A percentile compares a stretch with the other conserved stretches of the same genome.
Evolutionary conservation across 129 eudicot species (phyloP).

Genomic region (Helianthus tuberosus): DNA sequence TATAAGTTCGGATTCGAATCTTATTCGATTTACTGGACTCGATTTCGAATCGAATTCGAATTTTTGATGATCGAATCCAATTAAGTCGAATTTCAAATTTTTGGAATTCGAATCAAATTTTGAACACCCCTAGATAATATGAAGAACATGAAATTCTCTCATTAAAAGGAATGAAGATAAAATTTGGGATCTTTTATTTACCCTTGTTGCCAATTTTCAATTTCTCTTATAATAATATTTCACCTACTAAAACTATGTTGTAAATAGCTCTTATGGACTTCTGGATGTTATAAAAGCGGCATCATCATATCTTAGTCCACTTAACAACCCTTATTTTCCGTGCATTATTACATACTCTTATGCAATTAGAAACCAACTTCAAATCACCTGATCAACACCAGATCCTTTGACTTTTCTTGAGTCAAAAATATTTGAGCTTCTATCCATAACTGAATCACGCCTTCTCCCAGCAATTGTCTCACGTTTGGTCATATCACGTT

Average conservation of each 20-base stretch:
- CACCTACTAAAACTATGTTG: conserved; percentile 1
- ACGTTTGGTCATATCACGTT: conserved; percentile 79
- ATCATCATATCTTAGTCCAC: not conserved
- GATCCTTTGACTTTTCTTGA: conserved; percentile 55
- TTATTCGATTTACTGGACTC: too few species aligned
- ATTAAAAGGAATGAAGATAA: not conserved
- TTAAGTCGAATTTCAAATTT: too few species aligned
- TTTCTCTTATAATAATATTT: not conserved
- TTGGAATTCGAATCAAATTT: too few species aligned
- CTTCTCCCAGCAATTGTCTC: conserved; percentile 73
- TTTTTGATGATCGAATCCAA: too few species aligned
- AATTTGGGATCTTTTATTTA: not conserved
- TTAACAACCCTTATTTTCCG: not conserved
- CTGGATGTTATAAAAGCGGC: not conserved
- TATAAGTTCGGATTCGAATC: too few species aligned
- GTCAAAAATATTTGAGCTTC: conserved; percentile 71
- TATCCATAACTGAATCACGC: conserved; percentile 74
- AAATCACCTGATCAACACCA: conserved; percentile 67
- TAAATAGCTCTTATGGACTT: not conserved
- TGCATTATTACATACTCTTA: not conserved
- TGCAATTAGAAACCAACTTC: conserved; percentile 9
- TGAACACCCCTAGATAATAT: not conserved
- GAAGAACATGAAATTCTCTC: not conserved
- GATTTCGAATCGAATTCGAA: too few species aligned
- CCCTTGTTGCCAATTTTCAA: not conserved